Evolutionary conservation across 352 stramenopile species (phyloP), one percentile per base, ranked within the genome.

Genomic region (Pythium phragmiticola): DNA sequence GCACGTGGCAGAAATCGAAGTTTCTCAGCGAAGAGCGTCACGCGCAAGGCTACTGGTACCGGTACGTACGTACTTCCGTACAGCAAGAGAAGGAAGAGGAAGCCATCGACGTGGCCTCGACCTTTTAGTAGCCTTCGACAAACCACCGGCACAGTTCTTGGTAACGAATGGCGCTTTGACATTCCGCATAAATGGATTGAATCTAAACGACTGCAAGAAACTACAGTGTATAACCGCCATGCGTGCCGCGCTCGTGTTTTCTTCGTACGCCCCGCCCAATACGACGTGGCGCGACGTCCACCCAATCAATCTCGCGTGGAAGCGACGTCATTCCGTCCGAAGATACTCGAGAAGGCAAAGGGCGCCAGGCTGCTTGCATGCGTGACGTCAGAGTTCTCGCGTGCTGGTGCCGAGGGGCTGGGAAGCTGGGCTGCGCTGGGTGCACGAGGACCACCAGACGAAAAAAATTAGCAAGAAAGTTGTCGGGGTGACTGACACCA

Each of bases 1-100:
- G 30, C 62, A 57, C 55, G 54, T 69, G 56, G 62, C 46, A 13
- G 30, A 46, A 46, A 0, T 34, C 52, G 50, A 66, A 51, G 54
- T 8, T 65, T 65, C 33, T 65, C 49, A 30, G 43, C 17, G 13
- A 21, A n/a, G 23, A 21, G 4, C 28, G 48, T 54, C 30, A 49
- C 52, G 52, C 52, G 52, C 16, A 11, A 34, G 39, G 17, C 5
- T 39, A 39, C 34, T 3, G 37, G 52, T 58, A 21, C 21, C 21
- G 21, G 21, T 21, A 21, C 21, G 21, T 21, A 21, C 21, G 21
- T 21, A 58, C 52, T 36, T 36, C 52, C 39, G 57, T 34, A 45
- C 45, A 66, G 33, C 49, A 60, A 48, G 26, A 51, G 34, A 39
- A 39, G 11, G 34, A 39, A 39, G 7, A 34, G 54, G 58, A 39